Conservation (phyloP, 345 rosid genomes). For the Corchorus olitorius region DNA sequence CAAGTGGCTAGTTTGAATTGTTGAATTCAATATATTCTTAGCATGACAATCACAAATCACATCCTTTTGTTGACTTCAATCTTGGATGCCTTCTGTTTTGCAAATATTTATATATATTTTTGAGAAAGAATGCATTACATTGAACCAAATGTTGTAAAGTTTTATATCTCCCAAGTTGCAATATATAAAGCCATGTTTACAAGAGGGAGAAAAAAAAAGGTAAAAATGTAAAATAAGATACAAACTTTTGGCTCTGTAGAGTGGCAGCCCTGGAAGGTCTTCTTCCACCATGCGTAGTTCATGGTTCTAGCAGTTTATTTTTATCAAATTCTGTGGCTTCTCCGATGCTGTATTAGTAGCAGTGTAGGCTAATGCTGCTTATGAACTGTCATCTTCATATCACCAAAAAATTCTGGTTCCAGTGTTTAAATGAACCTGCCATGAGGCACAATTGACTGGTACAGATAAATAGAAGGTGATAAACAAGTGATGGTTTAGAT, state of each 20-base stretch:
- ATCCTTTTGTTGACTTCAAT: too few species aligned
- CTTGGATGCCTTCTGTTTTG: too few species aligned
- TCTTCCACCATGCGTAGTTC: constrained; percentile 2
- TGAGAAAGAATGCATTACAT: too few species aligned
- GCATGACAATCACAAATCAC: too few species aligned
- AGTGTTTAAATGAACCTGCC: constrained; percentile 3
- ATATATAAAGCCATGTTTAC: not conserved
- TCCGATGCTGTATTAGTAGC: not conserved
- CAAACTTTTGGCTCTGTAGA: not conserved
- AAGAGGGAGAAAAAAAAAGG: not conserved
- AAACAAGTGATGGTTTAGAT: not conserved
- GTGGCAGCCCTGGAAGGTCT: not conserved
- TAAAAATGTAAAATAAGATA: too few species aligned
- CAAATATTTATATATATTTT: too few species aligned
- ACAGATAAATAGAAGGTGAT: not conserved
- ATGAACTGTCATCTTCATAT: not conserved
- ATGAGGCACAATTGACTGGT: not conserved
- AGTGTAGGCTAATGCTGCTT: not conserved
- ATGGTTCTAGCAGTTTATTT: not conserved
- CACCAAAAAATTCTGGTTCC: not conserved
- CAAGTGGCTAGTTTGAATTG: not conserved
- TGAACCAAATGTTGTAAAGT: too few species aligned
- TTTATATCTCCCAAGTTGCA: not conserved
- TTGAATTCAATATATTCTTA: too few species aligned
- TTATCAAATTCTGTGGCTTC: constrained; percentile 5